phyloP scores from a whole-genome alignment of 352 stramenopile genomes.

The Plasmopara halstedii region DNA sequence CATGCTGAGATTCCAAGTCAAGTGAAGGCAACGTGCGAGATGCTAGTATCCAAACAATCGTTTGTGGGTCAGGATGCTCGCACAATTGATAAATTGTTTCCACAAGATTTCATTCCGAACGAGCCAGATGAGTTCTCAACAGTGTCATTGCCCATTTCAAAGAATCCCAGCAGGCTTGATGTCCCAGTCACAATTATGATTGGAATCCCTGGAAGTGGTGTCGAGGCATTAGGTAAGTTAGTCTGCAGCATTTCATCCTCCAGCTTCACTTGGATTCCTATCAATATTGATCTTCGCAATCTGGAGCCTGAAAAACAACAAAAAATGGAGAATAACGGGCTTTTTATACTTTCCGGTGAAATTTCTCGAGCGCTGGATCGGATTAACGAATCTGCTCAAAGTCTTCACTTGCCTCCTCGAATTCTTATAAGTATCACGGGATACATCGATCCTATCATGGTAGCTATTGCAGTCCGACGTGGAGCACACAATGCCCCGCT shows the following conservation, averaged over 20 bases:
- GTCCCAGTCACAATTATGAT: conserved; percentile 54
- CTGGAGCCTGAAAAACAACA: conserved; percentile 12
- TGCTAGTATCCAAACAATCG: conserved; percentile 13
- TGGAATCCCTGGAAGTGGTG: conserved; percentile 59
- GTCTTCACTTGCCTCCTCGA: conserved; percentile 21
- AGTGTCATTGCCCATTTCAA: conserved; percentile 26
- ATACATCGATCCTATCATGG: conserved; percentile 49
- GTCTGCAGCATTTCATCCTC: conserved; percentile 42
- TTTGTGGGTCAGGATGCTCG: conserved; percentile 12
- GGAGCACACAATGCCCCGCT: conserved; percentile 6
- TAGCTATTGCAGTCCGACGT: conserved; percentile 34
- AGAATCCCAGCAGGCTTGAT: conserved; percentile 22
- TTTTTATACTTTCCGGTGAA: conserved; percentile 15
- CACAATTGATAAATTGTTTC: conserved; percentile 33
- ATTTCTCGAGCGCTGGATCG: conserved; percentile 13
- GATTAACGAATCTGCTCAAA: conserved; percentile 14
- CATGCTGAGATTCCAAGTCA: conserved; percentile 11
- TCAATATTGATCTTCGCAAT: conserved; percentile 33
- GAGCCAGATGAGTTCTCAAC: conserved; percentile 30
- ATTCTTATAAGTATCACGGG: conserved; percentile 47
- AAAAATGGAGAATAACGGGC: conserved; percentile 22
- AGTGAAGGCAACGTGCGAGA: conserved; percentile 19
- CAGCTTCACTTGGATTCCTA: conserved; percentile 33
- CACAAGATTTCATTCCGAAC: conserved; percentile 52
- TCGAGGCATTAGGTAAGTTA: conserved; percentile 21